Percentiles rank a stretch among this genome's conserved stretches.
Conservation (phyloP, 306 rosid genomes). For the Prunus salicina region DNA sequence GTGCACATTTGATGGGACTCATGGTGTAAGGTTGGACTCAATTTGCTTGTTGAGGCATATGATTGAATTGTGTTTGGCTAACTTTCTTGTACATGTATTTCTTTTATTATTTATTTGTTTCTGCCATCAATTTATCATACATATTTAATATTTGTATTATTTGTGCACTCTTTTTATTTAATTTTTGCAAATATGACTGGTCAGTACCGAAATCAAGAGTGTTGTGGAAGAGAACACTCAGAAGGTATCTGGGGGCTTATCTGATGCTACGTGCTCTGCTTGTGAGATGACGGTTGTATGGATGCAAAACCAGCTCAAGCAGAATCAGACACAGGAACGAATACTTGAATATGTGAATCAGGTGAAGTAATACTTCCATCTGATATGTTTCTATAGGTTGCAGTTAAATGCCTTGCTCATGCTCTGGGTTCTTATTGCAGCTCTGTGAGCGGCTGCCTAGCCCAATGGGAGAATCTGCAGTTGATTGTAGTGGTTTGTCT, state of each 20-base stretch:
- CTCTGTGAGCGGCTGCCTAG: conserved; percentile 66
- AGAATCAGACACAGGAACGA: conserved; percentile 52
- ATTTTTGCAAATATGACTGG: background rate
- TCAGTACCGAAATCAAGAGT: conserved; percentile 48
- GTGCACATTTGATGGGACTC: conserved; percentile 57
- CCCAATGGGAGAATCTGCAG: conserved; percentile 72
- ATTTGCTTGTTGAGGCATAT: background rate
- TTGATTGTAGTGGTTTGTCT: conserved; percentile 55
- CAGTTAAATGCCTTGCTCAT: conserved; percentile 12
- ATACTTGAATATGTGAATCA: conserved; percentile 50
- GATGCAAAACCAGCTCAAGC: conserved; percentile 62
- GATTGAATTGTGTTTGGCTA: background rate
- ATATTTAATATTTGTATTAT: background rate
- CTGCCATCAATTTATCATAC: background rate
- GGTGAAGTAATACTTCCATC: conserved; percentile 31
- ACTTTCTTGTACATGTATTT: background rate
- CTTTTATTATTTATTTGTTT: background rate
- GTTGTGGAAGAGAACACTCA: conserved; percentile 41
- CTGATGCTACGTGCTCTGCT: conserved; percentile 40
- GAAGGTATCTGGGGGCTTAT: conserved; percentile 26
- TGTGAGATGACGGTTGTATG: conserved; percentile 75
- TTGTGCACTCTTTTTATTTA: background rate
- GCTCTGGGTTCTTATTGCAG: conserved; percentile 30
- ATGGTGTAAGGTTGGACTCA: conserved; percentile 47
- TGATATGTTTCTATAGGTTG: background rate